A percentile compares a stretch with the other conserved stretches of the same genome.
These are phyloP conservation scores for Ophiostoma piceae DNA, from an alignment of 2,329 filamentous ascomycete species.

Conservation along the genomic window DNA sequence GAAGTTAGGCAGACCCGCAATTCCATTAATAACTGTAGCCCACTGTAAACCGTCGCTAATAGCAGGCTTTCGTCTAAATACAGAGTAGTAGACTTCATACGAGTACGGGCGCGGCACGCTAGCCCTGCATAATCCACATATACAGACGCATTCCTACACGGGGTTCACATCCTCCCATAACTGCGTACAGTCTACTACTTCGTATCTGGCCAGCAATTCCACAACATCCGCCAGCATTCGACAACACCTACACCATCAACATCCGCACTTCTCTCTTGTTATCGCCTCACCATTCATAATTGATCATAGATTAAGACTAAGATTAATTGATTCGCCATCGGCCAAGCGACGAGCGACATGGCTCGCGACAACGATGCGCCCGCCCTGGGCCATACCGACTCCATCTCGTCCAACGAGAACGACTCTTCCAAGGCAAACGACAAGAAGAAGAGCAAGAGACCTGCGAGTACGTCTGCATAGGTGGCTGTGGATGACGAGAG, in stretches of 20 bases:
- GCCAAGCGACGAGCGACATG: slow-evolving; percentile 43
- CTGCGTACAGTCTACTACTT: neutral
- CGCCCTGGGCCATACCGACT: slow-evolving; percentile 45
- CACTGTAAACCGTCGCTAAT: neutral
- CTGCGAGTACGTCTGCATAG: slow-evolving; percentile 62
- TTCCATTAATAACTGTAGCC: neutral
- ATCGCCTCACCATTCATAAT: neutral
- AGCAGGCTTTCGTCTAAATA: no score
- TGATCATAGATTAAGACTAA: neutral
- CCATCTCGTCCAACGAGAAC: slow-evolving; percentile 51
- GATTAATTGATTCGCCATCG: neutral
- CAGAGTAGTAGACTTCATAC: neutral
- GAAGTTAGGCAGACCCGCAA: neutral
- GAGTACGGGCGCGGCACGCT: slow-evolving; percentile 11
- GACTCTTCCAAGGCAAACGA: slow-evolving; percentile 48
- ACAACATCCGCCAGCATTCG: neutral
- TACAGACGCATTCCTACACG: slow-evolving; percentile 4
- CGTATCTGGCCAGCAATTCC: neutral
- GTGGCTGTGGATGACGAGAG: neutral
- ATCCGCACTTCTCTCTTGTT: neutral
- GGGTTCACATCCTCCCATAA: neutral
- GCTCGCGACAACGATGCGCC: slow-evolving; percentile 28
- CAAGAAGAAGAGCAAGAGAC: slow-evolving; percentile 86
- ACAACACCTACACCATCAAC: slow-evolving; percentile 4
- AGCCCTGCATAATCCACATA: neutral